A percentile compares a stretch with the other conserved stretches of the same genome.
Evolutionary conservation across 1,284 basidiomycete genomes (phyloP).

Genomic region (Leccinum fallax): DNA sequence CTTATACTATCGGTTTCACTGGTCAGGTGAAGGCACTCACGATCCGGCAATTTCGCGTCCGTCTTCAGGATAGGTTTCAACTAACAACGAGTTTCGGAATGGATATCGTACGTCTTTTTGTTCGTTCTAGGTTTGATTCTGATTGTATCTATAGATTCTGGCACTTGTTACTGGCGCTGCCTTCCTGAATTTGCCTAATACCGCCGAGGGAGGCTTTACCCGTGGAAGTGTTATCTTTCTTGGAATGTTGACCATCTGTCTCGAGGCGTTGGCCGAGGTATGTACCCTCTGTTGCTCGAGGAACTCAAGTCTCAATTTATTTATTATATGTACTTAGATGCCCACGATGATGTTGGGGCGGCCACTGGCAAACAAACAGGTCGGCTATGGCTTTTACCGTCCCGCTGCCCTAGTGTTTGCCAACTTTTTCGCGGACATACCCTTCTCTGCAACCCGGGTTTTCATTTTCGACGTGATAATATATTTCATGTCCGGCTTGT

Average conservation of each 20-base stretch:
- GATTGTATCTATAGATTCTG: constrained; percentile 36
- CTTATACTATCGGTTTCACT: constrained; percentile 83
- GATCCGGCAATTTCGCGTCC: constrained; percentile 74
- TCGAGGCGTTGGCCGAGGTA: constrained; percentile 80
- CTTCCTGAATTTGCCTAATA: constrained; percentile 72
- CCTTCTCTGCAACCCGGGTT: constrained; percentile 67
- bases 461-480: constrained; percentile 70
- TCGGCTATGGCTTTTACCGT: constrained; percentile 81
- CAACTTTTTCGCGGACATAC: constrained; percentile 76
- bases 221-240: constrained; percentile 84
- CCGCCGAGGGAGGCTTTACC: constrained; percentile 83
- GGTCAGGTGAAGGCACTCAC: constrained; percentile 76
- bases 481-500: constrained; percentile 74
- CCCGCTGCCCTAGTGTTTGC: constrained; percentile 74
- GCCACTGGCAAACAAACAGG: constrained; percentile 73
- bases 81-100: constrained; percentile 71
- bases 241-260: constrained; percentile 71
- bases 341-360: constrained; percentile 76
- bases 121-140: background rate
- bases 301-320: background rate
- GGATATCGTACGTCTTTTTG: constrained; percentile 45
- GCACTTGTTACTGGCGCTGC: constrained; percentile 79
- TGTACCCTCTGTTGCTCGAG: constrained; percentile 19
- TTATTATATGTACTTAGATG: constrained; percentile 39
- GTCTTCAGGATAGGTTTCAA: constrained; percentile 83